phyloP scores from a whole-genome alignment of 345 rosid species.

The Reutealis trisperma region DNA sequence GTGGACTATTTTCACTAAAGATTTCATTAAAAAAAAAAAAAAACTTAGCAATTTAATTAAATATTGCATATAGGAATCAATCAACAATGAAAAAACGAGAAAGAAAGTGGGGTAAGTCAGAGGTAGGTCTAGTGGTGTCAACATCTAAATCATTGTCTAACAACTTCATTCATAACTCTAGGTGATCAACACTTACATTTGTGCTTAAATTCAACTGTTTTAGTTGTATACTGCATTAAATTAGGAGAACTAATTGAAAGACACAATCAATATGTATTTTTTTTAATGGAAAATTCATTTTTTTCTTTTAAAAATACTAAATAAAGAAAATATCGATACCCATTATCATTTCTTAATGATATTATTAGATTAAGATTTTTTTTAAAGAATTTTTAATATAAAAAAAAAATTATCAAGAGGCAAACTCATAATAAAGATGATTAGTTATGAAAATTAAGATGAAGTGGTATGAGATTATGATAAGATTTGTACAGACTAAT shows the following conservation, averaged over 20 bases:
- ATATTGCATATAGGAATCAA: background rate
- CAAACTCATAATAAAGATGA: background rate
- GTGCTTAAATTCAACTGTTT: background rate
- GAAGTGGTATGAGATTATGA: too few relatives aligned
- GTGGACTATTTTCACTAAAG: too few relatives aligned
- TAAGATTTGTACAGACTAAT: background rate
- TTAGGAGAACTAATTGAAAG: background rate
- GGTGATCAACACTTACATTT: background rate
- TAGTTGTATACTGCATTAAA: background rate
- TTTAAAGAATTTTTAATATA: too few relatives aligned
- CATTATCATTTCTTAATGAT: too few relatives aligned
- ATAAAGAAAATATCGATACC: too few relatives aligned
- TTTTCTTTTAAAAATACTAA: too few relatives aligned
- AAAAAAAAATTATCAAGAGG: too few relatives aligned
- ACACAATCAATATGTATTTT: too few relatives aligned
- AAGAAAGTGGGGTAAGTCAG: conserved; percentile 23
- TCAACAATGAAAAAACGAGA: background rate
- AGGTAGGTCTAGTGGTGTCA: conserved; percentile 28
- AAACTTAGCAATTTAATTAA: conserved; percentile 21
- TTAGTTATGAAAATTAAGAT: background rate
- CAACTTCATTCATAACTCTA: conserved; percentile 13
- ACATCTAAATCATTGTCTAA: conserved; percentile 31
- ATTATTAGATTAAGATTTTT: too few relatives aligned
- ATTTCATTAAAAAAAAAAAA: conserved; percentile 5
- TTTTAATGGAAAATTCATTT: too few relatives aligned